A percentile compares a stretch with the other conserved stretches of the same genome.
These are phyloP conservation scores for Croton laevigatus DNA, from an alignment of 441 rosid species.

Conservation along the genomic window DNA sequence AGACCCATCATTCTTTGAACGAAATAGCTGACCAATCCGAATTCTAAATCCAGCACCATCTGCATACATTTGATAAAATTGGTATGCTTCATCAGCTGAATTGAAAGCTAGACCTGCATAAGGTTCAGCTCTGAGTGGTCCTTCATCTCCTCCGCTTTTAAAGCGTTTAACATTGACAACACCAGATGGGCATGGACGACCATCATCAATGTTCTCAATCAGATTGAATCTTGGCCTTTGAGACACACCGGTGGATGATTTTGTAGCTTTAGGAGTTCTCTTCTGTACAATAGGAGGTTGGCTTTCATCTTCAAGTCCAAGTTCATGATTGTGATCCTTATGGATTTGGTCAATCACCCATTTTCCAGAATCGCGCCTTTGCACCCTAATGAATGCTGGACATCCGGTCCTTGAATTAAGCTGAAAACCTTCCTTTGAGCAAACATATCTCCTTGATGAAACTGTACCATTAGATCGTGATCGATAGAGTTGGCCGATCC, in stretches of 20 bases:
- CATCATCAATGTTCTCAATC: conserved; percentile 41
- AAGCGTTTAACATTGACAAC: conserved; percentile 50
- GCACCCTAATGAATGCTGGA: conserved; percentile 71
- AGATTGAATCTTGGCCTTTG: conserved; percentile 50
- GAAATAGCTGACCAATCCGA: conserved; percentile 83
- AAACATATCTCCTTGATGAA: conserved; percentile 73
- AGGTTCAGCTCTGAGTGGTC: conserved; percentile 45
- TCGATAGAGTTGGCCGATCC: conserved; percentile 81
- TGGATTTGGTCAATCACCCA: conserved; percentile 83
- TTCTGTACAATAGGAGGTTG: conserved; percentile 25
- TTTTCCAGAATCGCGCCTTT: conserved; percentile 66
- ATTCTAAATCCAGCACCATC: conserved; percentile 66
- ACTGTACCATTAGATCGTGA: conserved; percentile 78
- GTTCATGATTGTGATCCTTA: conserved; percentile 81
- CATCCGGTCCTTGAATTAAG: conserved; percentile 75
- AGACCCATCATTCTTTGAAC: conserved; percentile 76
- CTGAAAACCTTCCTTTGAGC: conserved; percentile 86
- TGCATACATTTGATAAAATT: conserved; percentile 62
- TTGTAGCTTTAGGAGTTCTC: conserved; percentile 37
- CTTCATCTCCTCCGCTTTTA: conserved; percentile 49
- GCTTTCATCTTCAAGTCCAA: conserved; percentile 41
- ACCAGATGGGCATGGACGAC: conserved; percentile 43
- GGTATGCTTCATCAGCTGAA: conserved; percentile 74
- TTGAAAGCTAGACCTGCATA: conserved; percentile 55
- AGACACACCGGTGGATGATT: conserved; percentile 37